Conservation (phyloP, 2,329 filamentous ascomycete genomes). For the Zelopaecilomyces penicillatus region DNA sequence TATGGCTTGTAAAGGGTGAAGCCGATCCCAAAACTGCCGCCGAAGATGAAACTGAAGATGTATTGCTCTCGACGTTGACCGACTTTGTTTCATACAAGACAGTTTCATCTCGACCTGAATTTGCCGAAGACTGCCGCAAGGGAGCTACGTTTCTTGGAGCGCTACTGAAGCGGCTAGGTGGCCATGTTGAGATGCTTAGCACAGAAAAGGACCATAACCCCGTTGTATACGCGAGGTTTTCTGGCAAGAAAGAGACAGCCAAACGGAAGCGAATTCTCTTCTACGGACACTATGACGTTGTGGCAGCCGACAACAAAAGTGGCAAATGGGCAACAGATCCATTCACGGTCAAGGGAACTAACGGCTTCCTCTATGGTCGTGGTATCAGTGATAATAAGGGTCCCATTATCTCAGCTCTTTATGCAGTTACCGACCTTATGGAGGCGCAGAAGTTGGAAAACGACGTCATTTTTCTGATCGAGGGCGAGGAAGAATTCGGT, state of each 20-base stretch:
- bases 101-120: slow-evolving; percentile 77
- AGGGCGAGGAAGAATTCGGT: slow-evolving; percentile 93
- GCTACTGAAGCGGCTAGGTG: slow-evolving; percentile 86
- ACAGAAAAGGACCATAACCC: slow-evolving; percentile 75
- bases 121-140: slow-evolving; percentile 83
- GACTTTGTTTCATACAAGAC: slow-evolving; percentile 91
- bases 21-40: slow-evolving; percentile 17
- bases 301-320: slow-evolving; percentile 75
- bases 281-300: slow-evolving; percentile 97
- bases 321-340: slow-evolving; percentile 82
- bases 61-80: slow-evolving; percentile 62
- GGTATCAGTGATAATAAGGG: slow-evolving; percentile 99
- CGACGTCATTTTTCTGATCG: slow-evolving; percentile 88
- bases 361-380: slow-evolving; percentile 89
- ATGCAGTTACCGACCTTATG: slow-evolving; percentile 82
- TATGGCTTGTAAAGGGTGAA: slow-evolving; percentile 66
- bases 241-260: slow-evolving; percentile 59
- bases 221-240: slow-evolving; percentile 86
- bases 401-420: slow-evolving; percentile 86
- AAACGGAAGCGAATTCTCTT: slow-evolving; percentile 82
- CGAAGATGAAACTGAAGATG: slow-evolving; percentile 34
- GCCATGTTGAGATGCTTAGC: slow-evolving; percentile 81
- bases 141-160: slow-evolving; percentile 85
- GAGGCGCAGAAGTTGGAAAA: slow-evolving; percentile 76
- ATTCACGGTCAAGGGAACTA: slow-evolving; percentile 79